A percentile compares a stretch with the other conserved stretches of the same genome.
phyloP scores from a whole-genome alignment of 768 basidiomycete species.

The Lentinula detonsa region DNA sequence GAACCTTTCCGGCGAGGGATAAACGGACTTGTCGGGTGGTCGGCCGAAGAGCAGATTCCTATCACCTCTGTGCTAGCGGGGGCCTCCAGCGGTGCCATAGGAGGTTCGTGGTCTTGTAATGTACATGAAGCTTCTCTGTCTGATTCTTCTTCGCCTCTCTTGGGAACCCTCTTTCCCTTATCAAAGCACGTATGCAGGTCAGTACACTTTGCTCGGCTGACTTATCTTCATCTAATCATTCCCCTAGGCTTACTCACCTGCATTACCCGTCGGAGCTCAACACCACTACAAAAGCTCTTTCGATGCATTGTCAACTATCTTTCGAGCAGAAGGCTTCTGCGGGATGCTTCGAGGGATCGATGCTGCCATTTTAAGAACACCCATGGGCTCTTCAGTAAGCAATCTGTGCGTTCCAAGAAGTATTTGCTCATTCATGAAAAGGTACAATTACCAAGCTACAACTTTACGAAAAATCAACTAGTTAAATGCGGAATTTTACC shows the following conservation, averaged over 20 bases:
- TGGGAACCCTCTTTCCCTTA: constrained; percentile 88
- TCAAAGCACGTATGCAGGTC: constrained; percentile 98
- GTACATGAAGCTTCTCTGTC: constrained; percentile 1
- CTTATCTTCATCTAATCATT: neutral
- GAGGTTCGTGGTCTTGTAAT: constrained; percentile 45
- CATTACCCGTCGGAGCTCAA: constrained; percentile 90
- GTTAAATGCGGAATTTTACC: constrained; percentile 61
- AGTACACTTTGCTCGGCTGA: constrained; percentile 8
- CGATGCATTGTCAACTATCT: constrained; percentile 78
- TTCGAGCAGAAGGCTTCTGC: constrained; percentile 64
- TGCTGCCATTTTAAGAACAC: constrained; percentile 88
- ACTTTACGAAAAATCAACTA: constrained; percentile 82
- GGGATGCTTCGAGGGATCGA: constrained; percentile 90
- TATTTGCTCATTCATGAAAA: constrained; percentile 18
- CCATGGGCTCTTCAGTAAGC: constrained; percentile 78
- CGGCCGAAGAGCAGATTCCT: constrained; percentile 59
- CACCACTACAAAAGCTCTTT: constrained; percentile 85
- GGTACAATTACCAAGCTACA: constrained; percentile 96
- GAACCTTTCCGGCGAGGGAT: constrained; percentile 78
- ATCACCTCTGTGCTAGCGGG: constrained; percentile 82
- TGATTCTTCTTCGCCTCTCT: constrained; percentile 32
- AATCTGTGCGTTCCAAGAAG: neutral
- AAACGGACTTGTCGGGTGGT: constrained; percentile 64
- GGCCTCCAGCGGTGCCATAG: constrained; percentile 84
- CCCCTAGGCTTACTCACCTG: constrained; percentile 84